Evolutionary conservation across 1,284 basidiomycete species (phyloP).

Genomic region (Acaromyces ingoldii): DNA sequence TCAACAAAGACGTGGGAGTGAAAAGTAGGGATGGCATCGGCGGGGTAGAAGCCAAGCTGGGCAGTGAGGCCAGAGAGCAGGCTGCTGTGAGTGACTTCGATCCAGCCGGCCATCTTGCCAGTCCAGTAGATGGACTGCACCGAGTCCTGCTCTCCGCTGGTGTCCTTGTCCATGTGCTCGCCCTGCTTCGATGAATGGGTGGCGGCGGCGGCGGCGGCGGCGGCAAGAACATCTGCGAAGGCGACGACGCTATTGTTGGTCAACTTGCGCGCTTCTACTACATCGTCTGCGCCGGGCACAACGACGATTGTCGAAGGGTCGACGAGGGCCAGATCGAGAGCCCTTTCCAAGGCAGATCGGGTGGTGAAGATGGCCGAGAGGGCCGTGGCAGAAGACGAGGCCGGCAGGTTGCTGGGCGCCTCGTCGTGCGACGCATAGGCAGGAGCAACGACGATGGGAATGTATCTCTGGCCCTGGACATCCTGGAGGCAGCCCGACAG

Average conservation of each 20-base stretch:
- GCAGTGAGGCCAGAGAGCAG: slow-evolving; percentile 36
- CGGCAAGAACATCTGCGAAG: slow-evolving; percentile 19
- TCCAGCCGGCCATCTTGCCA: slow-evolving; percentile 23
- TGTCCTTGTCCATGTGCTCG: slow-evolving; percentile 2
- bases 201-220: slow-evolving; percentile 16
- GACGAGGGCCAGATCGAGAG: slow-evolving; percentile 16
- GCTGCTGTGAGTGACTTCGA: slow-evolving; percentile 26
- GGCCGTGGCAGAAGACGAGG: too few relatives aligned
- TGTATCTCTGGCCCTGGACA: background rate
- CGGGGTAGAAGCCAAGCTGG: slow-evolving; percentile 36
- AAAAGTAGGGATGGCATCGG: slow-evolving; percentile 34
- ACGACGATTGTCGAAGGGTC: slow-evolving; percentile 27
- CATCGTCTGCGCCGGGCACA: slow-evolving; percentile 16
- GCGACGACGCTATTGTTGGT: slow-evolving; percentile 20
- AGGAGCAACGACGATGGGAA: background rate
- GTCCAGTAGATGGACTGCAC: slow-evolving; percentile 34
- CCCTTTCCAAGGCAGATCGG: slow-evolving; percentile 14
- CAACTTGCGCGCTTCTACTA: slow-evolving; percentile 9
- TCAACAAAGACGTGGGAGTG: slow-evolving; percentile 35
- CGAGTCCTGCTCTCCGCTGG: slow-evolving; percentile 12
- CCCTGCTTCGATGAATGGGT: slow-evolving; percentile 4
- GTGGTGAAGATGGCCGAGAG: slow-evolving; percentile 26
- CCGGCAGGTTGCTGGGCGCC: background rate
- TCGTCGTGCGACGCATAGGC: background rate
- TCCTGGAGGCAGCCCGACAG: slow-evolving; percentile 20